Conservation (phyloP, 768 basidiomycete species). For the Phylloporus sp. region DNA sequence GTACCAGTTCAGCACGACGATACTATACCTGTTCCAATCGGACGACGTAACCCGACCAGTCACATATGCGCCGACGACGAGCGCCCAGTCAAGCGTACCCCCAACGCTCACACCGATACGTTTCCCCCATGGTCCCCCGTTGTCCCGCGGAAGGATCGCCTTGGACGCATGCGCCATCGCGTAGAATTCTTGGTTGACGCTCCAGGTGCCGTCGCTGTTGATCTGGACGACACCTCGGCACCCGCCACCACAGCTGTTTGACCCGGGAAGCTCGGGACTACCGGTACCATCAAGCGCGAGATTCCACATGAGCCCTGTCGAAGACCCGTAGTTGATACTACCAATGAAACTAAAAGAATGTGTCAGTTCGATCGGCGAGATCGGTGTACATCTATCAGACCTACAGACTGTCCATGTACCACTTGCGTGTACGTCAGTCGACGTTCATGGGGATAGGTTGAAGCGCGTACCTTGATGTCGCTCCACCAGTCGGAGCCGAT, state of each 20-base stretch:
- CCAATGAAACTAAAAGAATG: conserved; percentile 37
- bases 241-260: conserved; percentile 58
- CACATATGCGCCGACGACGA: conserved; percentile 64
- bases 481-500: conserved; percentile 74
- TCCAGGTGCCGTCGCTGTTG: conserved; percentile 59
- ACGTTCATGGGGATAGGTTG: neutral
- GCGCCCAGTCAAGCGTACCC: conserved; percentile 52
- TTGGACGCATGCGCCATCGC: conserved; percentile 73
- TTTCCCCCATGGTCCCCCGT: conserved; percentile 63
- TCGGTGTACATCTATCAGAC: conserved; percentile 16
- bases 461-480: conserved; percentile 60
- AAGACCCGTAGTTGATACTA: conserved; percentile 28
- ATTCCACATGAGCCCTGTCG: conserved; percentile 69
- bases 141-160: conserved; percentile 66
- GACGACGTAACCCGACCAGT: conserved; percentile 49
- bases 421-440: conserved; percentile 35
- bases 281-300: conserved; percentile 62
- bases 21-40: conserved; percentile 62
- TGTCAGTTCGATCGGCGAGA: conserved; percentile 21
- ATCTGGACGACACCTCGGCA: conserved; percentile 68
- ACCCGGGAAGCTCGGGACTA: conserved; percentile 61
- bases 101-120: conserved; percentile 62
- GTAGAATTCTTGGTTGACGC: conserved; percentile 74
- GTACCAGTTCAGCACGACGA: conserved; percentile 72
- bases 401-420: conserved; percentile 68